A percentile compares a stretch with the other conserved stretches of the same genome.
Conservation (phyloP, 805 yeast genomes). For the Zygosaccharomyces bailii region DNA sequence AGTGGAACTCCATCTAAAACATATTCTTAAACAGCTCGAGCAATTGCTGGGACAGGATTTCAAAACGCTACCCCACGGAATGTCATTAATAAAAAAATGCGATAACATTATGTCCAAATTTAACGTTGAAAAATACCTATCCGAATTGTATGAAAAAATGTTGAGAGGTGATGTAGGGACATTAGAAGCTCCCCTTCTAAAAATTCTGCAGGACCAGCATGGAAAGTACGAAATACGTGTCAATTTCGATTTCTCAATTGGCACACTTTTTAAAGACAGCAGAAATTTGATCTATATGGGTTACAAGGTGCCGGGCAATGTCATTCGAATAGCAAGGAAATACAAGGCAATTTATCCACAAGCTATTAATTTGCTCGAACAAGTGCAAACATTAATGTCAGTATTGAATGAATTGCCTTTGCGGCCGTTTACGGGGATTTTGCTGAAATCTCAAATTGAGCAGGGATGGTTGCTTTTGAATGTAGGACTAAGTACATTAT, state of each 20-base stretch:
- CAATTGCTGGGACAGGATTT: conserved; percentile 58
- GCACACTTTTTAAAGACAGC: conserved; percentile 51
- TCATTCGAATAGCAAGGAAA: conserved; percentile 46
- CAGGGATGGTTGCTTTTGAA: conserved; percentile 36
- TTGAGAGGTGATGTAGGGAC: conserved; percentile 18
- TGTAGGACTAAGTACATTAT: conserved; percentile 41
- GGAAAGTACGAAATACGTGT: conserved; percentile 38
- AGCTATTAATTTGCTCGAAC: conserved; percentile 52
- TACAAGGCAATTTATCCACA: conserved; percentile 54
- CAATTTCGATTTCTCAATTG: conserved; percentile 48
- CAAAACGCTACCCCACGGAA: conserved; percentile 64
- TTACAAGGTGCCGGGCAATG: conserved; percentile 53
- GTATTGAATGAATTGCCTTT: conserved; percentile 33
- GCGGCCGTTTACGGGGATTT: conserved; percentile 41
- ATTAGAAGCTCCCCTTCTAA: conserved; percentile 40
- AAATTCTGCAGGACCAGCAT: conserved; percentile 31
- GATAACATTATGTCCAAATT: conserved; percentile 44
- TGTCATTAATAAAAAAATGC: conserved; percentile 52
- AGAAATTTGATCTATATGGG: conserved; percentile 48
- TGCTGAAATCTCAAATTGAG: conserved; percentile 39
- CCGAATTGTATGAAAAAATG: conserved; percentile 47
- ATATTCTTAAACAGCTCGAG: conserved; percentile 45
- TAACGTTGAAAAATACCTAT: conserved; percentile 41
- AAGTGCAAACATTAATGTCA: conserved; percentile 41
- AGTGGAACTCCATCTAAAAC: conserved; percentile 42